Percentiles rank a stretch among this genome's conserved stretches.
Evolutionary conservation across 2,329 filamentous ascomycete genomes (phyloP).

Genomic region (Trichoderma sp.): DNA sequence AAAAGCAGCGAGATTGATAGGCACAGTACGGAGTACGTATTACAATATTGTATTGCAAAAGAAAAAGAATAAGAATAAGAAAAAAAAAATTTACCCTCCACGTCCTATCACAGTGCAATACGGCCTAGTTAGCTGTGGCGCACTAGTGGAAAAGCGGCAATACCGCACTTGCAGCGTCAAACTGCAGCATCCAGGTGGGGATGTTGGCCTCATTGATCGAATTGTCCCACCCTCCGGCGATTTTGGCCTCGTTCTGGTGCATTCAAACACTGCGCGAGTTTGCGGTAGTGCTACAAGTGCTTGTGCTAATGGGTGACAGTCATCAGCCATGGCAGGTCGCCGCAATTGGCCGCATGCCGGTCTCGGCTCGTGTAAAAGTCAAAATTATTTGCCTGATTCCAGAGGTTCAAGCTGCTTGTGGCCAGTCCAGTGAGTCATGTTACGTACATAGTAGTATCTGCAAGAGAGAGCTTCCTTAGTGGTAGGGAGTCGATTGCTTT

Average conservation of each 20-base stretch:
- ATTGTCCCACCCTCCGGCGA: background rate
- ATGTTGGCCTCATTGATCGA: background rate
- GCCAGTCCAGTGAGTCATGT: background rate
- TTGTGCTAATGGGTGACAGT: background rate
- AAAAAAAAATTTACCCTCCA: background rate
- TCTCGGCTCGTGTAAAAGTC: conserved; percentile 4
- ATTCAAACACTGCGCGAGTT: background rate
- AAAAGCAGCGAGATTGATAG: background rate
- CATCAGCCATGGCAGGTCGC: background rate
- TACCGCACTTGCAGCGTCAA: background rate
- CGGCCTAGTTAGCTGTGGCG: background rate
- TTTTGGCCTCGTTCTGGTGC: background rate
- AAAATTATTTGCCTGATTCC: background rate
- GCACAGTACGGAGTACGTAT: no score
- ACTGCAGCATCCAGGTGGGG: background rate
- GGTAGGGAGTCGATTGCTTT: background rate
- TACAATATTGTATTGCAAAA: background rate
- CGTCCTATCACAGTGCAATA: background rate
- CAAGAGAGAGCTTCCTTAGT: no score
- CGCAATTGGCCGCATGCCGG: conserved; percentile 5
- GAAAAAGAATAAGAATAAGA: background rate
- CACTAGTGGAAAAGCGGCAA: background rate
- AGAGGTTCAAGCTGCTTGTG: background rate
- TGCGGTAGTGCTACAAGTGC: background rate
- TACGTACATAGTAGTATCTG: background rate